Conservation (phyloP, 345 rosid genomes). For the Citrus inodora region DNA sequence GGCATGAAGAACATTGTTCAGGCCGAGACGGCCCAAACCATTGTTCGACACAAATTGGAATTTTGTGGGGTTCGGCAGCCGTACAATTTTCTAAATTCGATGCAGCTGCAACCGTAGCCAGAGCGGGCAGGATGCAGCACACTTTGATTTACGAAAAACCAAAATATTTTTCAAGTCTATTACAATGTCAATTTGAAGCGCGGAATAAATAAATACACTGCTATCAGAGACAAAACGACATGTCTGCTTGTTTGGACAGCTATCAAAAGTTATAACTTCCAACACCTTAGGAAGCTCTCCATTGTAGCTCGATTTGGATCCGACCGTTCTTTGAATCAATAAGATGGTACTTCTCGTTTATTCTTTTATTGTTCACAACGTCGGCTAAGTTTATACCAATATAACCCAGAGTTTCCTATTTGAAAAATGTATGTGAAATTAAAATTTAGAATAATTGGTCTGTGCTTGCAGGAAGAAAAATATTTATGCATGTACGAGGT, state of each 20-base stretch:
- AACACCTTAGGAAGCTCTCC: slow-evolving; percentile 45
- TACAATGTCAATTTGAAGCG: not conserved
- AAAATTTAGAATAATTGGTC: not conserved
- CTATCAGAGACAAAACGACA: not conserved
- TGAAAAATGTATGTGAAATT: not conserved
- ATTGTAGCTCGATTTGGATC: slow-evolving; percentile 77
- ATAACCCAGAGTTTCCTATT: slow-evolving; percentile 74
- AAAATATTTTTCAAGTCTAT: not conserved
- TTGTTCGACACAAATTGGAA: too few species aligned
- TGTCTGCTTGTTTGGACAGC: too few species aligned
- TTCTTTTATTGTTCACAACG: slow-evolving; percentile 71
- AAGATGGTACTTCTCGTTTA: slow-evolving; percentile 79
- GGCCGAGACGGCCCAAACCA: too few species aligned
- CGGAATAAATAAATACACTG: not conserved
- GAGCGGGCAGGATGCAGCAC: too few species aligned
- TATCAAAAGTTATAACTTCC: not conserved
- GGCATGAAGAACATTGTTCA: not conserved
- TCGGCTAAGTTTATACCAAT: slow-evolving; percentile 59
- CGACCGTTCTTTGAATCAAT: slow-evolving; percentile 89
- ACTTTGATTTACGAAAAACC: not conserved
- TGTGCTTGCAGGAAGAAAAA: not conserved
- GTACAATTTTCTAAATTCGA: too few species aligned
- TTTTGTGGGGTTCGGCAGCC: too few species aligned
- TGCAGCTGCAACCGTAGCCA: too few species aligned
- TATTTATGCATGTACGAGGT: not conserved